Evolutionary conservation across 116 monocot genomes (phyloP), one percentile per base, ranked within the genome.

Genomic region (Iris pallida): DNA sequence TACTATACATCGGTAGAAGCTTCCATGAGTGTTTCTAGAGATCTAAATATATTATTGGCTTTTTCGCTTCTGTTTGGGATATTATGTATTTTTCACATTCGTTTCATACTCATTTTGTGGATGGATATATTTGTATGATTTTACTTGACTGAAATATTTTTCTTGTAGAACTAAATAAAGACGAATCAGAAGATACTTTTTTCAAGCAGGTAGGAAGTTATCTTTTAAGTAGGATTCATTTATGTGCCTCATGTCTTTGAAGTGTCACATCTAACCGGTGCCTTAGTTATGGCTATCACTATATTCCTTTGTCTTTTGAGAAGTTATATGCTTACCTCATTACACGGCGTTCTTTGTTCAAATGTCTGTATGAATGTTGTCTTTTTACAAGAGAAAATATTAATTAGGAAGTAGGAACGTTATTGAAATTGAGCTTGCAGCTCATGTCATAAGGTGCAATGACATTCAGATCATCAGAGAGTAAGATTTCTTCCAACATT

Each of bases 191-290:
- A 74, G 96, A 92, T 86, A 85, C 87, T 20, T 59, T 72, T 47
- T 96, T 96, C 63, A 96, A 96, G 79, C 96, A 96, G 88, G 95
- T 95, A 19, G 42, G 43, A 30, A 8, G 7, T 51, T 64, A 30
- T 15, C 14, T 46, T 53, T 68, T 15, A 40, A 44, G 6, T 17
- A 52, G 8, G 14, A 10, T 52, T 8, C 51, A 52, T 52, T 52
- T 52, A 52, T 8, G 14, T 10, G 8, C 51, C 14, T 52, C 12
- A 52, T 52, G 14, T 52, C 51, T 10, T 52, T 1, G 2, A 52
- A 52, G 30, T 5, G 8, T 52, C 51, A 14, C 14, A 8, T 52
- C 8, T 3, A 52, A 14, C 12, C 2, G 14, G 14, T 52, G 51
- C 14, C 14, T 8, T 52, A 14, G 8, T 52, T 52, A 52, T 52